Base-by-base conservation (phyloP, 176 grass and related monocot species). In the Carex cristatella region DNA sequence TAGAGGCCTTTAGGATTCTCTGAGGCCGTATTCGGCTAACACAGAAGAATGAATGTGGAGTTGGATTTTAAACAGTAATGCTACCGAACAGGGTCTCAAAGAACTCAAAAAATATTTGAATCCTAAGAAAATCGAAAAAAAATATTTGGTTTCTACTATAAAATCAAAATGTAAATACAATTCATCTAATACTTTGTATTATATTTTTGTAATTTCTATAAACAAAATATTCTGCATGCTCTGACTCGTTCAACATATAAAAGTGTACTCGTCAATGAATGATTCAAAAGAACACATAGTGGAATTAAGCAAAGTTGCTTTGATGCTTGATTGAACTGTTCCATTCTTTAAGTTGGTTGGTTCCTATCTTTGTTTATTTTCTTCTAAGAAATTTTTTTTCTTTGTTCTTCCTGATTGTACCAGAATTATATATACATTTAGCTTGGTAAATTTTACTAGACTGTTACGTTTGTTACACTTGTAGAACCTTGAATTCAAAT, bases 191-290 rank as follows among this genome's bases (percentile, higher is more conserved):
- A 46, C 0, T 46, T 1, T 8, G 7, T 46, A 46, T 46, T 46
- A 7, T 8, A 8, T 46, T 46, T 46, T 8, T 46, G 1, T 1
- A 7, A 46, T 0, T 8, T 46, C 44, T 46, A 46, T 46, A 46
- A 46, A 46, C 8, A 46, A 46, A 46, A 46, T 1, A 8, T 7
- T 8, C 0, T 46, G 6, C 0, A 15, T 31, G 48, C 31, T 76
- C 23, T 76, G 72, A 76, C 72, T 76, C 2, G 46, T 32, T 76
- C 72, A 76, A 53, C 72, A 31, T 76, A 6, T 76, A 76, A 48
- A 76, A 76, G 66, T 40, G 11, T 55, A 14, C 15, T 76, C 5
- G 8, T 55, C 8, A 15, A 9, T 32, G 72, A 76, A 32, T 31
- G 48, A 76, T 76, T 54, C 72, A 76, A 76, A 76, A 55, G 72